These are phyloP conservation scores for Candida saitoana DNA, from an alignment of 805 yeast genomes.

Conservation along the genomic window DNA sequence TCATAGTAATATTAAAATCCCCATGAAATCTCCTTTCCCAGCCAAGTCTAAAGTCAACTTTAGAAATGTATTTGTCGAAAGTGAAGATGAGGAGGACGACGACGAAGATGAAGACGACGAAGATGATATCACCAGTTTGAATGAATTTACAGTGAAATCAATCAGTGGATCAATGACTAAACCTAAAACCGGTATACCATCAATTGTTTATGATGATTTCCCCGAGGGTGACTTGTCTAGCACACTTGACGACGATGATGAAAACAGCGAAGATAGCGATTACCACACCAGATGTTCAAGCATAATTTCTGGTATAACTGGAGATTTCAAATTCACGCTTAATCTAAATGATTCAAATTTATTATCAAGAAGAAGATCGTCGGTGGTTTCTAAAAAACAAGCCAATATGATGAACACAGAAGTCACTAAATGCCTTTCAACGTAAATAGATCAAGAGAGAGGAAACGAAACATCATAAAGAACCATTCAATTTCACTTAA, in stretches of 20 bases:
- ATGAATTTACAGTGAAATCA: neutral
- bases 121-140: slow-evolving; percentile 22
- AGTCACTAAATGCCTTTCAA: slow-evolving; percentile 3
- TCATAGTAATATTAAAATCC: slow-evolving; percentile 5
- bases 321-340: slow-evolving; percentile 50
- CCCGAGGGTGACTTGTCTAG: slow-evolving; percentile 17
- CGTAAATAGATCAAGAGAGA: neutral
- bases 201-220: slow-evolving; percentile 9
- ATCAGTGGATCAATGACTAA: slow-evolving; percentile 6
- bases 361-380: slow-evolving; percentile 50
- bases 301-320: slow-evolving; percentile 35
- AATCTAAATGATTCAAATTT: slow-evolving; percentile 62
- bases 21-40: slow-evolving; percentile 7
- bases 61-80: slow-evolving; percentile 1
- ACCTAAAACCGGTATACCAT: slow-evolving; percentile 1
- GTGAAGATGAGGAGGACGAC: slow-evolving; percentile 15
- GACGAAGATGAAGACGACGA: slow-evolving; percentile 19
- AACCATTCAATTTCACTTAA: neutral
- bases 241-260: slow-evolving; percentile 14
- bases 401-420: neutral
- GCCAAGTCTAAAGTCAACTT: neutral
- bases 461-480: neutral
- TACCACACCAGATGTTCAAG: slow-evolving; percentile 38
- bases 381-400: slow-evolving; percentile 12
- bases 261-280: slow-evolving; percentile 12